Evolutionary conservation across 2,329 filamentous ascomycete species (phyloP).

Genomic region (Verticillium tricorpus): DNA sequence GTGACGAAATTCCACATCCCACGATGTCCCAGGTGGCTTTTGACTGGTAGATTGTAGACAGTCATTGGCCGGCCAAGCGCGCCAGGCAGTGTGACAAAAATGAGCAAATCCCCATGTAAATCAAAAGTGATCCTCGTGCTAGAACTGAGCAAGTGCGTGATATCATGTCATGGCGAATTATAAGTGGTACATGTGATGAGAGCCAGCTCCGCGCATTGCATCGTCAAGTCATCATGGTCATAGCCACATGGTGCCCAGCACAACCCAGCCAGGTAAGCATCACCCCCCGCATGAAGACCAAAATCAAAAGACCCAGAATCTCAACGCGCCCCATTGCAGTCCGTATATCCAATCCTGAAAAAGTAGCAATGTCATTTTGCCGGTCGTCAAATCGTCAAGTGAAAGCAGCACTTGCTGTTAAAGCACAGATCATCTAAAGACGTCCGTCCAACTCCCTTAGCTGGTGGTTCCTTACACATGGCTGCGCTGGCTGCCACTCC

Average conservation of each 20-base stretch:
- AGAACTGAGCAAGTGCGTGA: background rate
- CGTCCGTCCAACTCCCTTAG: background rate
- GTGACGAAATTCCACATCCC: too few species aligned
- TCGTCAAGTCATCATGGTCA: background rate
- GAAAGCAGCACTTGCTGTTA: background rate
- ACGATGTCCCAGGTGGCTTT: too few species aligned
- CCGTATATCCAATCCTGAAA: background rate
- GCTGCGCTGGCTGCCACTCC: constrained; percentile 35
- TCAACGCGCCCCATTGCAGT: background rate
- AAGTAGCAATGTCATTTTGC: background rate
- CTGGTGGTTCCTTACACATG: background rate
- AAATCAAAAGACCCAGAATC: background rate
- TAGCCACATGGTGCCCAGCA: background rate
- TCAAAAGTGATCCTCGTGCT: background rate
- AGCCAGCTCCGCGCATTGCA: background rate
- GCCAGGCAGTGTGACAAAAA: background rate
- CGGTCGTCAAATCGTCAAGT: background rate
- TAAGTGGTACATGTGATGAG: background rate
- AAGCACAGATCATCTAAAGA: background rate
- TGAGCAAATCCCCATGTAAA: background rate
- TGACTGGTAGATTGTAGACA: too few species aligned
- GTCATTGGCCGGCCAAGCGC: too few species aligned
- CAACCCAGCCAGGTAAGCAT: background rate
- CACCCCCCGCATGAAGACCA: background rate
- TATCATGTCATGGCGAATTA: background rate